Percentiles rank a stretch among this genome's conserved stretches.
Conservation (phyloP, 2,329 filamentous ascomycete genomes). For the Xylaria sp. region DNA sequence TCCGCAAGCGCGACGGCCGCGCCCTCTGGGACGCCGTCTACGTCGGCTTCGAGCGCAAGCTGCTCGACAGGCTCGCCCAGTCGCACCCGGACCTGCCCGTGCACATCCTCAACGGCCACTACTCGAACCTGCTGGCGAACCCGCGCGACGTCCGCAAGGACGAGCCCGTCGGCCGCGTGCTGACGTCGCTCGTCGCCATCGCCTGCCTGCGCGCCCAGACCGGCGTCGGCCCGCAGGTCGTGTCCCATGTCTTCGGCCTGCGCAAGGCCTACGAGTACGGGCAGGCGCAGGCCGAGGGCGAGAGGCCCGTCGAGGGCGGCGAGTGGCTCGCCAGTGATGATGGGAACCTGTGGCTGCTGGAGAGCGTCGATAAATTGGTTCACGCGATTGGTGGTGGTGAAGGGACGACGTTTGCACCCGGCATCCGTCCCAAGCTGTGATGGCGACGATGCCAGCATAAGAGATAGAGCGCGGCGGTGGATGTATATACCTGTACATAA, state of each 20-base stretch:
- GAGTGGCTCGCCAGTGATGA: conserved; percentile 73
- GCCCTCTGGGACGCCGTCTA: conserved; percentile 82
- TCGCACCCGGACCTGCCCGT: conserved; percentile 85
- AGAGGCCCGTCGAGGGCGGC: conserved; percentile 60
- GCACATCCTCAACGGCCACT: conserved; percentile 80
- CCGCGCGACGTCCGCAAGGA: conserved; percentile 60
- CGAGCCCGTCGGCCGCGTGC: conserved; percentile 71
- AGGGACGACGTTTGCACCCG: conserved; percentile 68
- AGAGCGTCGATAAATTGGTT: conserved; percentile 71
- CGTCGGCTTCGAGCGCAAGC: conserved; percentile 76
- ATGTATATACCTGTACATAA: conserved; percentile 26
- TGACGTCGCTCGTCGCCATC: conserved; percentile 79
- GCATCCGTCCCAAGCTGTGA: conserved; percentile 57
- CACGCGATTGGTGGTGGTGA: conserved; percentile 53
- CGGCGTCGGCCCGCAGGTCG: conserved; percentile 83
- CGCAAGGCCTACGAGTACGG: conserved; percentile 80
- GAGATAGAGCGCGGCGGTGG: neutral
- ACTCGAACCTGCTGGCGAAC: conserved; percentile 78
- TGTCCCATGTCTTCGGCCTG: conserved; percentile 83
- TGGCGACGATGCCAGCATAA: neutral
- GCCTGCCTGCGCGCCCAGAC: conserved; percentile 81
- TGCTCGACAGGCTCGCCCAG: conserved; percentile 75
- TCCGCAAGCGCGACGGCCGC: conserved; percentile 68
- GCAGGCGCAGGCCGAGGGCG: conserved; percentile 58
- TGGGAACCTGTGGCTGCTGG: conserved; percentile 71